phyloP scores from a whole-genome alignment of 1,284 basidiomycete genomes.

The Tilletia indica region DNA sequence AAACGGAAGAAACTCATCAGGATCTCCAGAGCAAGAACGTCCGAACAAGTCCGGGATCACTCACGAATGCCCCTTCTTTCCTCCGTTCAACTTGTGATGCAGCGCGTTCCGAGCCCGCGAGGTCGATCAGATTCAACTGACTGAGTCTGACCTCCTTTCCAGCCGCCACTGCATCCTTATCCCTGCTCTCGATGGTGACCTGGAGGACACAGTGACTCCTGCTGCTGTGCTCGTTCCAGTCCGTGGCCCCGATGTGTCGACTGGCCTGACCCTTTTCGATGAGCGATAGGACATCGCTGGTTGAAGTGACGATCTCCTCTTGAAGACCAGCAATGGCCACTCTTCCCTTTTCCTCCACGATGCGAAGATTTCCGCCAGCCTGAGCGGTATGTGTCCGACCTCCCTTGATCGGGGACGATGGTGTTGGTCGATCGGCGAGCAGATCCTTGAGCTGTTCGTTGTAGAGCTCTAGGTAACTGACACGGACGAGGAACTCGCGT shows the following conservation, averaged over 20 bases:
- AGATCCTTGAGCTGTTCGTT: slow-evolving; percentile 64
- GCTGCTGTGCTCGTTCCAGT: slow-evolving; percentile 94
- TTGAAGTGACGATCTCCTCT: slow-evolving; percentile 62
- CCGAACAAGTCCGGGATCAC: background rate
- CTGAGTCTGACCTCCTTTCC: slow-evolving; percentile 47
- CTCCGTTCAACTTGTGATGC: slow-evolving; percentile 61
- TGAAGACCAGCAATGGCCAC: slow-evolving; percentile 60
- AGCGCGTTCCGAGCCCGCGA: slow-evolving; percentile 64
- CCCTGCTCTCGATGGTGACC: slow-evolving; percentile 57
- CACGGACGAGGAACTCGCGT: slow-evolving; percentile 60
- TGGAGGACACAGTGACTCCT: slow-evolving; percentile 78
- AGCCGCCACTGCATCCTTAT: background rate
- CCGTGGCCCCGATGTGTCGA: slow-evolving; percentile 85
- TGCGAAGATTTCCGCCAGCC: slow-evolving; percentile 30
- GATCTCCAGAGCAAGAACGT: background rate
- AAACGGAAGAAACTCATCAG: background rate
- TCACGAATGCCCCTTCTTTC: slow-evolving; percentile 59
- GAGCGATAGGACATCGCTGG: slow-evolving; percentile 63
- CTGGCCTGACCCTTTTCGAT: slow-evolving; percentile 81
- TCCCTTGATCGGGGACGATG: slow-evolving; percentile 35
- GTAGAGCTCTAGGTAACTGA: slow-evolving; percentile 65
- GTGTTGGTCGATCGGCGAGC: slow-evolving; percentile 31
- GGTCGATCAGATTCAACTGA: slow-evolving; percentile 62
- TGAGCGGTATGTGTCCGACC: slow-evolving; percentile 26
- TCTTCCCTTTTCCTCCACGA: slow-evolving; percentile 56